These are phyloP conservation scores for Hypoxylon rickii DNA, from an alignment of 495 filamentous ascomycete genomes.

Conservation along the genomic window DNA sequence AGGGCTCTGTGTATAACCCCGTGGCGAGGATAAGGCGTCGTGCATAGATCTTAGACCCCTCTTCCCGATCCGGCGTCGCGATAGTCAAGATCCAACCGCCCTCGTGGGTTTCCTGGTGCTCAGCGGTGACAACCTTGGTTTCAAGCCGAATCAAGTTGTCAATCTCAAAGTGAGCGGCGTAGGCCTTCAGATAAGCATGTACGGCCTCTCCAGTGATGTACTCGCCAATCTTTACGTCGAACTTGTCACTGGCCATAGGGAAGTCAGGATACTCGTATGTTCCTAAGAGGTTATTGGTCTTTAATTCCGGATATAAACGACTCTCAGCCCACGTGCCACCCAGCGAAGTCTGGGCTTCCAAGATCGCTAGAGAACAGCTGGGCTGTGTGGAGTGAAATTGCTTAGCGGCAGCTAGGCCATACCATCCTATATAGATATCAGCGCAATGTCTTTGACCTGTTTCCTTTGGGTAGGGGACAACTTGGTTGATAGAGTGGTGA, in stretches of 20 bases:
- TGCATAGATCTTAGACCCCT: conserved; percentile 28
- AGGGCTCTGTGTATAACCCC: conserved; percentile 36
- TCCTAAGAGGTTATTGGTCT: conserved; percentile 61
- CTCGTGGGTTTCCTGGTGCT: conserved; percentile 42
- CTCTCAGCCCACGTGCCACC: conserved; percentile 73
- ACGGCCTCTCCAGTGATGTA: conserved; percentile 69
- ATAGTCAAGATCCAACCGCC: conserved; percentile 46
- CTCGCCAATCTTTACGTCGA: conserved; percentile 62
- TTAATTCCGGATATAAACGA: conserved; percentile 68
- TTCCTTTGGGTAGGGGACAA: too few relatives aligned
- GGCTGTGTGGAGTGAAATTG: conserved; percentile 48
- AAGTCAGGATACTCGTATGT: conserved; percentile 75
- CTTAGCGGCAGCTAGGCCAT: conserved; percentile 49
- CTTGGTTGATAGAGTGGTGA: background rate
- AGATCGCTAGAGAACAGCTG: conserved; percentile 41
- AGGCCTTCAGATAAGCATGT: conserved; percentile 64
- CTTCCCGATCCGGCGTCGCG: conserved; percentile 11
- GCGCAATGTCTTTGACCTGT: background rate
- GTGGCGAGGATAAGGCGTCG: conserved; percentile 36
- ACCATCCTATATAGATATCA: conserved; percentile 42
- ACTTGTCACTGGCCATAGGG: conserved; percentile 64
- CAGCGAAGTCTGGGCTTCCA: conserved; percentile 49
- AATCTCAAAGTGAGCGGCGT: conserved; percentile 61
- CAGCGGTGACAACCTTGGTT: conserved; percentile 55
- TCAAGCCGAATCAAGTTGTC: conserved; percentile 54